phyloP scores from a whole-genome alignment of 805 yeast species.

The Kodamaea leandrae region DNA sequence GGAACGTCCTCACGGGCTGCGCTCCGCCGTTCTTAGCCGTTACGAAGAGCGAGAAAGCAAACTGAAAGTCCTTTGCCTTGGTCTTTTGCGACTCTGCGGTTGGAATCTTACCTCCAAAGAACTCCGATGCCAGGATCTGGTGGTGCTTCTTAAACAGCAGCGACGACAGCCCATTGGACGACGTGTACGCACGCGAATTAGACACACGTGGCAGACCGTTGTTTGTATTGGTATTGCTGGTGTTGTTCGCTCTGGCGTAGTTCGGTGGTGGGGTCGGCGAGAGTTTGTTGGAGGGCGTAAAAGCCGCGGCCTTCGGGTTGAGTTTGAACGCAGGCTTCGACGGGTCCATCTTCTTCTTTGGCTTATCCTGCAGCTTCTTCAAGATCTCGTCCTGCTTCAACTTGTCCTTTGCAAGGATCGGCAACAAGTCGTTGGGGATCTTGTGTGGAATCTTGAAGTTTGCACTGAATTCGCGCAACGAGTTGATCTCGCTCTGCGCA shows the following conservation, averaged over 20 bases:
- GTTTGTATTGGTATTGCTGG: conserved; percentile 29
- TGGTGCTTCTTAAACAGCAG: conserved; percentile 29
- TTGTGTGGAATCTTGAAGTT: conserved; percentile 69
- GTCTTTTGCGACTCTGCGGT: conserved; percentile 34
- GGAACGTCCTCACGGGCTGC: conserved; percentile 49
- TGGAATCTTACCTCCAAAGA: conserved; percentile 44
- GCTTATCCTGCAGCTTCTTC: conserved; percentile 31
- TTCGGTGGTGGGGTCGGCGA: conserved; percentile 27
- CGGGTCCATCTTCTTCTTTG: conserved; percentile 54
- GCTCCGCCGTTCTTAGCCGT: conserved; percentile 36
- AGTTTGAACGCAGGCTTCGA: conserved; percentile 63
- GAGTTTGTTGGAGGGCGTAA: conserved; percentile 49
- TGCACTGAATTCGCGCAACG: conserved; percentile 74
- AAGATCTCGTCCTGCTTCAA: conserved; percentile 61
- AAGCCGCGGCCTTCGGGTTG: conserved; percentile 66
- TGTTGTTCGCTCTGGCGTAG: conserved; percentile 16
- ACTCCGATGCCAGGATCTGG: conserved; percentile 40
- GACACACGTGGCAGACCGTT: conserved; percentile 35
- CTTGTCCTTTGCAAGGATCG: conserved; percentile 67
- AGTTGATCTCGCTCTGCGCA: conserved; percentile 63
- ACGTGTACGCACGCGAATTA: conserved; percentile 28
- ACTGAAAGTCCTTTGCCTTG: conserved; percentile 37
- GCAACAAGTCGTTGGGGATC: conserved; percentile 61
- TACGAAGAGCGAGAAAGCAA: conserved; percentile 52
- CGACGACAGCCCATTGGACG: conserved; percentile 3